Percentiles rank a stretch among this genome's conserved stretches.
These are phyloP conservation scores for Cucurbita argyrosperma DNA, from an alignment of 306 rosid species.

Conservation along the genomic window DNA sequence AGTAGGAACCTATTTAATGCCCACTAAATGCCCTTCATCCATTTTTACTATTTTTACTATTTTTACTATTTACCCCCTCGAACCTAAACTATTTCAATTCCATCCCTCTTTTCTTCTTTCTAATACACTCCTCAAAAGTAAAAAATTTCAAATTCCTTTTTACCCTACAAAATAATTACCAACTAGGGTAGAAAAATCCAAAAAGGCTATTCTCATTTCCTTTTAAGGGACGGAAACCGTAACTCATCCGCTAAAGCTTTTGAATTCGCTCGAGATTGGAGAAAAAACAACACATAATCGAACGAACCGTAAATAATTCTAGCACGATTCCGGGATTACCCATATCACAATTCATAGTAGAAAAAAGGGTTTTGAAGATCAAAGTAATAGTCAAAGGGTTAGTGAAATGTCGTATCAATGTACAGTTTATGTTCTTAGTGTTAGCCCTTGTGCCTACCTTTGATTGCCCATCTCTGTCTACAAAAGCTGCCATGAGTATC, in stretches of 20 bases:
- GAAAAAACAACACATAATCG: background rate
- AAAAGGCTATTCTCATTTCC: no score
- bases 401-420: conserved; percentile 8
- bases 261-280: no score
- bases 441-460: background rate
- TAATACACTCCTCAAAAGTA: no score
- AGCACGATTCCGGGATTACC: no score
- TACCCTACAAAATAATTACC: no score
- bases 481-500: conserved; percentile 10
- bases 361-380: background rate
- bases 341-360: background rate
- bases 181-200: no score
- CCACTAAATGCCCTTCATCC: background rate
- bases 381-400: conserved; percentile 4
- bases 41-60: background rate
- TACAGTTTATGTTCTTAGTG: background rate
- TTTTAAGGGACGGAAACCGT: no score
- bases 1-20: conserved; percentile 1
- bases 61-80: background rate
- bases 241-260: no score
- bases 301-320: background rate
- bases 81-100: background rate
- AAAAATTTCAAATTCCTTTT: no score
- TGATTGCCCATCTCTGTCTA: conserved; percentile 6
- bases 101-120: no score